Conservation (phyloP, 225 moss, liverwort and hornwort genomes). For the Asterella californica region DNA sequence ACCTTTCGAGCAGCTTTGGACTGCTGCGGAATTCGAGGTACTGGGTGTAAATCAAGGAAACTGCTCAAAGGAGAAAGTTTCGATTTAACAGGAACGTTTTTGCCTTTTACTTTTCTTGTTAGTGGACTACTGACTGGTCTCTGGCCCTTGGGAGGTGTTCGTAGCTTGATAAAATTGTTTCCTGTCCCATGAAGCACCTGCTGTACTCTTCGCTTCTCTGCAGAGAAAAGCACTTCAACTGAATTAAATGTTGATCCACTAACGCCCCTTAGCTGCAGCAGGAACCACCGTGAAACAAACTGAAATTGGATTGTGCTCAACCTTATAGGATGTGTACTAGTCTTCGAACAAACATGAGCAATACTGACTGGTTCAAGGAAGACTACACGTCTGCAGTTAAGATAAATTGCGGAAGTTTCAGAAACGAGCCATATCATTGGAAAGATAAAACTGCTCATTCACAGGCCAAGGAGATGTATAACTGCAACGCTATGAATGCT, state of each 20-base stretch:
- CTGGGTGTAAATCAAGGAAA: conserved; percentile 50
- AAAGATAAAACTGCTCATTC: no score
- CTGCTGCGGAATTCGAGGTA: conserved; percentile 41
- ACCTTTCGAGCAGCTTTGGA: conserved; percentile 24
- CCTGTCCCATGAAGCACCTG: conserved; percentile 20
- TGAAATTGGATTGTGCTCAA: neutral
- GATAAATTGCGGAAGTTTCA: no score
- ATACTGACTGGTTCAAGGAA: no score
- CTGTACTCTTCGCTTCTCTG: conserved; percentile 18
- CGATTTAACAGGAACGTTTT: conserved; percentile 4
- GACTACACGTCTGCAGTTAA: no score
- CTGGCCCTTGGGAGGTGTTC: conserved; percentile 21
- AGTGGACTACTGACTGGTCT: conserved; percentile 22
- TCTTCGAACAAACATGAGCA: neutral
- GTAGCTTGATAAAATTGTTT: conserved; percentile 15
- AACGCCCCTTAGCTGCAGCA: neutral
- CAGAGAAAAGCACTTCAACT: neutral
- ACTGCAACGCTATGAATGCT: no score
- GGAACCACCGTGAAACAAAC: neutral
- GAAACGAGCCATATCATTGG: no score
- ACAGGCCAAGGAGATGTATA: no score
- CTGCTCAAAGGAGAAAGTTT: conserved; percentile 30
- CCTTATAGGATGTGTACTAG: neutral
- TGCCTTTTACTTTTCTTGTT: conserved; percentile 23
- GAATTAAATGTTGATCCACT: neutral